Base-by-base conservation (phyloP, 2,329 filamentous ascomycete genomes). In the Talaromyces sp. region DNA sequence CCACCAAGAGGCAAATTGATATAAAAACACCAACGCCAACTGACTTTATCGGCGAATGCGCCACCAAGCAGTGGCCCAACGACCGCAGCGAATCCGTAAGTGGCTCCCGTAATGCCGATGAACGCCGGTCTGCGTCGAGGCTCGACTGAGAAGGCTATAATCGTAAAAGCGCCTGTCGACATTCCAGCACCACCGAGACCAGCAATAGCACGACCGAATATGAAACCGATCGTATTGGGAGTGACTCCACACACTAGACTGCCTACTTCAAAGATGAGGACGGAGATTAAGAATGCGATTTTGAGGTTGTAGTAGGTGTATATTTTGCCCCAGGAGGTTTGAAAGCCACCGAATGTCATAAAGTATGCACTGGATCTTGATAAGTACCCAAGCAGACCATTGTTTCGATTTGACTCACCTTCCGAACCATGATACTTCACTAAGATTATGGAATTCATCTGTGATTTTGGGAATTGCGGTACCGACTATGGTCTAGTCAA, bases 21-120 rank as follows among this genome's bases (percentile, higher is more conserved):
- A 69, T 84, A 83, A 69, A 82, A 83, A 66, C 77, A 85, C 84
- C 82, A 86, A 39, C 84, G 71, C 84, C 85, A 86, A 19, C 74
- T 78, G 63, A 63, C 41, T 19, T 35, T 33, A 19, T 66, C 58
- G 5, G 66, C 25, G 17, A 66, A 58, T 31, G 50, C 52, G n/a
- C 66, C 61, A 17, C 64, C 83, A 0, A 84, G 67, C 3, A 85
- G 70, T 0, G 83, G 83, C 0, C 83, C 83, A 25, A 62, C 49
- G 31, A 71, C 62, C 3, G 67, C 52, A 9, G 68, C 61, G 17
- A 67, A 54, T 19, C 58, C 64, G 50, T 62, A 71, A 3, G 69
- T 65, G 10, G 66, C 63, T 25, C 69, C 69, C 27, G 75, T 70
- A 11, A 73, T 63, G 3, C 72, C 77, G 25, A 74, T 70, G 52